Percentiles rank a stretch among this genome's conserved stretches.
Conservation (phyloP, 805 yeast genomes). For the Yamadazyma paraphyllophila region DNA sequence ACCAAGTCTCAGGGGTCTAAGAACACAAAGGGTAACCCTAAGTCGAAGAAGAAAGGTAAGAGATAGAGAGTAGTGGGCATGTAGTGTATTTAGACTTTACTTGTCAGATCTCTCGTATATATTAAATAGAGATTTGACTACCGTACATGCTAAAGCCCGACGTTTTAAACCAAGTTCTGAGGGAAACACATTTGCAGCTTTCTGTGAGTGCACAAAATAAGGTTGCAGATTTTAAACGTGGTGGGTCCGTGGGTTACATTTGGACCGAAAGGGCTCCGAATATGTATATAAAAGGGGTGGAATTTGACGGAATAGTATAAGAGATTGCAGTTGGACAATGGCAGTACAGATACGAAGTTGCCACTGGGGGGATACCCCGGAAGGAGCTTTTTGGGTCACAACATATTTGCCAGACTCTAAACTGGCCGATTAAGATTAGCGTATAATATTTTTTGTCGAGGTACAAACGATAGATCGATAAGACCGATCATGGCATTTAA, state of each 20-base stretch:
- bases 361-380: no score
- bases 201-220: no score
- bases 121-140: no score
- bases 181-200: not conserved
- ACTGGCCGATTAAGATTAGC: no score
- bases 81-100: not conserved
- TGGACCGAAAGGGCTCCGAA: not conserved
- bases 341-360: not conserved
- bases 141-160: no score
- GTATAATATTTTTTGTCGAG: no score
- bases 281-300: not conserved
- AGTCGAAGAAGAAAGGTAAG: conserved; percentile 16
- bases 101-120: not conserved
- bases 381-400: no score
- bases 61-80: not conserved
- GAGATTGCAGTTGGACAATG: not conserved
- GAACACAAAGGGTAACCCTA: conserved; percentile 5
- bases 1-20: conserved; percentile 8
- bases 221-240: no score
- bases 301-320: not conserved
- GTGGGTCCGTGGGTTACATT: not conserved
- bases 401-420: no score
- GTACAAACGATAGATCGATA: no score
- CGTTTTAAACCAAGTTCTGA: not conserved
- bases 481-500: no score